These are phyloP conservation scores for Hirsutella rhossiliensis DNA, from an alignment of 2,329 filamentous ascomycete species.

Conservation along the genomic window DNA sequence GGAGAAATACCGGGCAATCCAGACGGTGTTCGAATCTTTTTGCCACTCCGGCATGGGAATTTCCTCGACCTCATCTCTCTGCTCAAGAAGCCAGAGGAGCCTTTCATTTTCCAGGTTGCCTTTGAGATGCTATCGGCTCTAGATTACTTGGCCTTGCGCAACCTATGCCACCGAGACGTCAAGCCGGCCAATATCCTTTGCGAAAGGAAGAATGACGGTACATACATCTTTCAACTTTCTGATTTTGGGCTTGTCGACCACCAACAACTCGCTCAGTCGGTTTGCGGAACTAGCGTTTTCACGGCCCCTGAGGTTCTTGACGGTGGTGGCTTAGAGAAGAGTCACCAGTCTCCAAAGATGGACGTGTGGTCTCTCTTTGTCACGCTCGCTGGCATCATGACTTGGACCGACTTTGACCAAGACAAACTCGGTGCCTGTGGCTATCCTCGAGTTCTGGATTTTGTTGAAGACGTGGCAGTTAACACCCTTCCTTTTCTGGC, in stretches of 20 bases:
- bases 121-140: constrained; percentile 10
- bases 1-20: background rate
- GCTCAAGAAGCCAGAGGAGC: background rate
- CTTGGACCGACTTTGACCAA: background rate
- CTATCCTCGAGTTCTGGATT: background rate
- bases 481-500: background rate
- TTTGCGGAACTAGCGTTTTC: constrained; percentile 3
- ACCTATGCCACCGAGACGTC: constrained; percentile 7
- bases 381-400: constrained; percentile 1
- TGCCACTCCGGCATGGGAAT: background rate
- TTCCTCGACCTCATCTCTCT: background rate
- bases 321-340: background rate
- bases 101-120: background rate
- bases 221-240: constrained; percentile 8
- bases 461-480: background rate
- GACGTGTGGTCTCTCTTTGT: constrained; percentile 2
- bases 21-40: background rate
- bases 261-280: background rate
- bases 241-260: constrained; percentile 8
- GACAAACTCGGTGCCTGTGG: background rate
- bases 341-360: constrained; percentile 3
- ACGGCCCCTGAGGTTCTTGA: constrained; percentile 3
- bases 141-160: constrained; percentile 7
- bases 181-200: constrained; percentile 9
- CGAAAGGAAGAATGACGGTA: background rate